A percentile compares a stretch with the other conserved stretches of the same genome.
Evolutionary conservation across 192 early-diverging fungal species (phyloP).

Genomic region (Coemansia sp.): DNA sequence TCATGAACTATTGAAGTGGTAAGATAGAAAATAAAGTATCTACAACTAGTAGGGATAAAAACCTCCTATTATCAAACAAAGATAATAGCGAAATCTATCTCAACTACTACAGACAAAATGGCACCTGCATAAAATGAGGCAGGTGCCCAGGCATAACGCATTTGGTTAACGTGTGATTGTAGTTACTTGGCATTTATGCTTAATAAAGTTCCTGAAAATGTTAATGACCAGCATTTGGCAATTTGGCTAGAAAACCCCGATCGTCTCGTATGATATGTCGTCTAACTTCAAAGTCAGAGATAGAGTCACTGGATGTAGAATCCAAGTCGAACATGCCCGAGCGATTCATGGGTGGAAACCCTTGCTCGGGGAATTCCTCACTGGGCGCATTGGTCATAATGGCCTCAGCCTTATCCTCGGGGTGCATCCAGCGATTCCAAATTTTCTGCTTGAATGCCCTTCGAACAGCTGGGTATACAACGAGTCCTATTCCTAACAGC

Average conservation of each 20-base stretch:
- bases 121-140: no score
- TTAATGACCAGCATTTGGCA: background rate
- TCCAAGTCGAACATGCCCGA: background rate
- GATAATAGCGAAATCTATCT: no score
- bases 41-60: no score
- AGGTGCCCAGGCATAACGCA: no score
- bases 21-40: no score
- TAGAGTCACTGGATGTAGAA: background rate
- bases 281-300: background rate
- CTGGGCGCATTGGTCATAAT: background rate
- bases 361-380: background rate
- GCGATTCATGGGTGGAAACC: background rate
- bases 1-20: no score
- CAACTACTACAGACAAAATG: no score
- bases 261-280: background rate
- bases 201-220: no score
- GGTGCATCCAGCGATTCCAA: background rate
- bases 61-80: no score
- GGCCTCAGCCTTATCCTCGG: background rate
- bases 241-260: background rate
- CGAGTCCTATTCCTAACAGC: slow-evolving; percentile 26
- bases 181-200: no score
- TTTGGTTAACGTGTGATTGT: no score
- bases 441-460: background rate
- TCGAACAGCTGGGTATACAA: slow-evolving; percentile 27